Base-by-base conservation (phyloP, 108 stramenopile genomes). In the Skeletonema grethae region DNA sequence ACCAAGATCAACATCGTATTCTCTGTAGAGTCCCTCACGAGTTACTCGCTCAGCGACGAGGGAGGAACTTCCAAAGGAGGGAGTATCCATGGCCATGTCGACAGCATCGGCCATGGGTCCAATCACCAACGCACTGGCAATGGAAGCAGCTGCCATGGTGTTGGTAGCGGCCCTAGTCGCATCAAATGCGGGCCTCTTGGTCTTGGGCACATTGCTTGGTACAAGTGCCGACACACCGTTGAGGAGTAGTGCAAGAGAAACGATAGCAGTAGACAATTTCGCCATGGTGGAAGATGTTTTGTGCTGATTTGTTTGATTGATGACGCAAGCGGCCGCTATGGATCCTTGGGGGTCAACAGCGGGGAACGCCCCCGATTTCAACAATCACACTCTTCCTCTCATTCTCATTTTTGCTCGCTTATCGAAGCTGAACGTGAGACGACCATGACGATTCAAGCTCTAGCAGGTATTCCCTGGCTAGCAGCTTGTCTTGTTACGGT, bases 1-100 rank as follows among this genome's bases (percentile, higher is more conserved):
- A 9, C 72, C 69, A 43, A 92, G 57, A 79, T 93, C 92, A 34
- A 90, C 88, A 57, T 88, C 87, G 70, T 93, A 95, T 55, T 91
- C 90, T 43, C 79, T 64, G 83, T 95, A 95, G 10, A 95, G 28
- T 64, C 94, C 94, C 66, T 93, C 80, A 34, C 90, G 87, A 29
- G 83, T 78, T 15, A 88, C 90, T 64, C 82, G 89, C 67, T 84
- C 90, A 22, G 89, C 87, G 24, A 93, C 76, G 25, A 89, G 68
- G 30, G 79, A 85, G 30, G 82, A 86, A 25, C 79, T 84, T 18
- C 85, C 84, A 53, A 88, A 88, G 32, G 73, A 62, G 18, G 86
- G 76, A 9, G 82, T 28, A 11, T 70, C 76, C 60, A 77, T 77
- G 18, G 55, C 53, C 36, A 67, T 73, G 5, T 86, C 84, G 24